Conservation (phyloP, 2,329 filamentous ascomycete genomes). For the Sarocladium brachiariae region DNA sequence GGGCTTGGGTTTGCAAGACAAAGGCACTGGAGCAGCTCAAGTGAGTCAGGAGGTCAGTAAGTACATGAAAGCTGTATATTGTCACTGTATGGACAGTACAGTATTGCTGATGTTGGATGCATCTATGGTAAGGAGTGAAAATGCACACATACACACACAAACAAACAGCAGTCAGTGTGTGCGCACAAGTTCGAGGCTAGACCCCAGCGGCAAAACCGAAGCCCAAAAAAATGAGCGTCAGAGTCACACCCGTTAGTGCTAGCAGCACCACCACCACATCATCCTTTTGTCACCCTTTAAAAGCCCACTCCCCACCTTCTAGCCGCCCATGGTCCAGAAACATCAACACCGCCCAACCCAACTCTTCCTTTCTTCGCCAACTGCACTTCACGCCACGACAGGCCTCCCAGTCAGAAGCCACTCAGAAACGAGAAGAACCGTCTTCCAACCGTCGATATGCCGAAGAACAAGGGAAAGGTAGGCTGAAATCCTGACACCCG, state of each 20-base stretch:
- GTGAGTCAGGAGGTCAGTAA: too few species aligned
- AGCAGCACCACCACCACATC: neutral
- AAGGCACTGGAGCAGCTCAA: too few species aligned
- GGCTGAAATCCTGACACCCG: conserved; percentile 21
- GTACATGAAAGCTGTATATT: too few species aligned
- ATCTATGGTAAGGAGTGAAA: too few species aligned
- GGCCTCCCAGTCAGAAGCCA: too few species aligned
- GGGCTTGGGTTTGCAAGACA: too few species aligned
- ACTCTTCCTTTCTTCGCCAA: conserved; percentile 1
- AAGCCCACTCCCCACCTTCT: conserved; percentile 7
- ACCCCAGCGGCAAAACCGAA: neutral
- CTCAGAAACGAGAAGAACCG: conserved; percentile 9
- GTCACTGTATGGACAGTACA: too few species aligned
- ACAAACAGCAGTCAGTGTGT: too few species aligned
- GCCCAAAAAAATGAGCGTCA: conserved; percentile 5
- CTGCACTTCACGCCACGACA: too few species aligned
- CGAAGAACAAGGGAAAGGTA: conserved; percentile 99
- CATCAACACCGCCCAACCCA: conserved; percentile 4
- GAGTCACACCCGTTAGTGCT: too few species aligned
- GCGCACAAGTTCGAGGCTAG: conserved; percentile 2
- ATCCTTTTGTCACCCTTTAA: conserved; percentile 7
- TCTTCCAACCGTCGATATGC: conserved; percentile 51
- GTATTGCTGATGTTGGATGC: too few species aligned
- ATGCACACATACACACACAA: too few species aligned
- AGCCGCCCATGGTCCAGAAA: conserved; percentile 6